phyloP scores from a whole-genome alignment of 768 basidiomycete species.

The Gelatoporia subvermispora region DNA sequence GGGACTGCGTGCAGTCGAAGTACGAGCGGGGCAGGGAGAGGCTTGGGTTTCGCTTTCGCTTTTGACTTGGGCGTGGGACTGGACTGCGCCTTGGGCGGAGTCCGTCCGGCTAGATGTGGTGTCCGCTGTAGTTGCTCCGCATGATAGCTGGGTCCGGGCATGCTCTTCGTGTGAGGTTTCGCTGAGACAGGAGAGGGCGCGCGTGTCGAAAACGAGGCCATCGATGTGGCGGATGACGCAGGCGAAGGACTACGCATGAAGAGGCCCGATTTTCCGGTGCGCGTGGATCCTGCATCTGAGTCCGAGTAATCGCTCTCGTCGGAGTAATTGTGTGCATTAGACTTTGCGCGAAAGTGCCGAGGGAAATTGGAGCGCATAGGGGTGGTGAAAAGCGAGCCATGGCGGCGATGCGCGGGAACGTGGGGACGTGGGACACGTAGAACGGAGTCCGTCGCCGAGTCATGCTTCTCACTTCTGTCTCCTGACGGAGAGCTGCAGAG shows the following conservation, averaged over 20 bases:
- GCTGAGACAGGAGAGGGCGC: no score
- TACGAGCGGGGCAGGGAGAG: conserved; percentile 26
- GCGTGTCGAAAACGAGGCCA: no score
- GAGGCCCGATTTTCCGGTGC: no score
- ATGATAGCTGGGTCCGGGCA: no score
- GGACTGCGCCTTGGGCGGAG: not conserved
- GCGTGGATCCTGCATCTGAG: no score
- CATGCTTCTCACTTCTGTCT: conserved; percentile 1
- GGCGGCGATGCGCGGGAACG: no score
- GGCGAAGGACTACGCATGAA: no score
- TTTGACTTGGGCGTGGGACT: not conserved
- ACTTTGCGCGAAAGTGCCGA: conserved; percentile 11
- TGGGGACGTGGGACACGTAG: not conserved
- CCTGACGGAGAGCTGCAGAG: conserved; percentile 13
- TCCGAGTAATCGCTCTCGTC: no score
- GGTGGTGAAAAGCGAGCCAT: conserved; percentile 3
- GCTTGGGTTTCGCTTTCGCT: conserved; percentile 2
- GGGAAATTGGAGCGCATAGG: conserved; percentile 9
- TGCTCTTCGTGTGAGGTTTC: no score
- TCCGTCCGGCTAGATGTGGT: no score
- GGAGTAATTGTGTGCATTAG: not conserved
- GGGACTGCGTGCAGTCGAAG: conserved; percentile 26
- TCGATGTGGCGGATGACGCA: no score
- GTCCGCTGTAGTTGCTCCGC: no score
- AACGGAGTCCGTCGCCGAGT: not conserved